Conservation (phyloP, 768 basidiomycete genomes). For the Termitomyces titanicus region DNA sequence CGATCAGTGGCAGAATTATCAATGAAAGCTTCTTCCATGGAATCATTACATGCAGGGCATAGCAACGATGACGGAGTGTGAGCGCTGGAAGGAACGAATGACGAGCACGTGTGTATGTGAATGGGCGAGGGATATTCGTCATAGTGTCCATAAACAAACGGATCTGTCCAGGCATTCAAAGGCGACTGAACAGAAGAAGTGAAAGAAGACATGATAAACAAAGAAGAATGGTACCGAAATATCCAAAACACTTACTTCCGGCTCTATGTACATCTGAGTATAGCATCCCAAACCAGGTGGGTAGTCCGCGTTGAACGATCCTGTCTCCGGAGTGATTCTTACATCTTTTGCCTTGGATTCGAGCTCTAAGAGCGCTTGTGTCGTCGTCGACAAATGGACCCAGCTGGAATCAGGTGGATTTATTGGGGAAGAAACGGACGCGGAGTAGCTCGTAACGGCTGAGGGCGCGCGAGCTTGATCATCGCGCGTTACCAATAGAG, state of each 20-base stretch:
- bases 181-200: background rate
- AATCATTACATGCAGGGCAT: background rate
- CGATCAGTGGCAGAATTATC: background rate
- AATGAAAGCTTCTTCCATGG: background rate
- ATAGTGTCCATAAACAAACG: background rate
- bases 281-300: background rate
- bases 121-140: background rate
- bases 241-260: background rate
- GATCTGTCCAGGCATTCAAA: background rate
- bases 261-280: background rate
- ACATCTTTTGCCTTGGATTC: conserved; percentile 3
- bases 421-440: background rate
- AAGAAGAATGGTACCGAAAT: no score
- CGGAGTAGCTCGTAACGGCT: background rate
- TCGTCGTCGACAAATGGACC: background rate
- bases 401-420: background rate
- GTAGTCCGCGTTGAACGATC: background rate
- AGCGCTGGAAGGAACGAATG: background rate
- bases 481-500: background rate
- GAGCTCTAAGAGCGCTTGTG: background rate
- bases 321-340: background rate
- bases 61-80: background rate
- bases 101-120: background rate
- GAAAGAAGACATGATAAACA: background rate
- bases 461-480: conserved; percentile 1